Percentiles rank a stretch among this genome's conserved stretches.
These are phyloP conservation scores for Cladorrhinum sp. DNA, from an alignment of 2,329 filamentous ascomycete species.

Conservation along the genomic window DNA sequence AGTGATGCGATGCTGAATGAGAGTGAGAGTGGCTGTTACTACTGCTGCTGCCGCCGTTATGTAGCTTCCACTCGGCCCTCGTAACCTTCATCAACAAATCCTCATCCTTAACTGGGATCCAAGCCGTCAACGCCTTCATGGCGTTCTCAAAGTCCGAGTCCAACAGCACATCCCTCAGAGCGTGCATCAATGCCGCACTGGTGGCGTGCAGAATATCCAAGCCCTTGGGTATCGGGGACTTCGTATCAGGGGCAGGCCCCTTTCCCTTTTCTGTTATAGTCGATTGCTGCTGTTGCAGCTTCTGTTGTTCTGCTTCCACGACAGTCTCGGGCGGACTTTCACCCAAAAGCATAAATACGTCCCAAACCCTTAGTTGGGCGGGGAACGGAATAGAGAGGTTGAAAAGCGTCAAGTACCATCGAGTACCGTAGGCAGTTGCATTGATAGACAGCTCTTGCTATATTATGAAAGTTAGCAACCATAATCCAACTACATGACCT, in stretches of 20 bases:
- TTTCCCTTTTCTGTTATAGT: slow-evolving; percentile 17
- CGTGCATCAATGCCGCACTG: slow-evolving; percentile 85
- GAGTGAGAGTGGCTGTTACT: neutral
- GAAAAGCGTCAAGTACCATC: slow-evolving; percentile 97
- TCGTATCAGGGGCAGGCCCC: neutral
- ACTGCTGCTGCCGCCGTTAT: slow-evolving; percentile 45
- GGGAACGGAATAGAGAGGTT: slow-evolving; percentile 95
- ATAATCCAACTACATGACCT: neutral
- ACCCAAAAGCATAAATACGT: slow-evolving; percentile 93
- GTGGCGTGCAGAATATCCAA: slow-evolving; percentile 88
- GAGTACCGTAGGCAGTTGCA: slow-evolving; percentile 88
- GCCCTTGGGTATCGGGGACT: slow-evolving; percentile 49
- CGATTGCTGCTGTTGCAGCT: slow-evolving; percentile 27
- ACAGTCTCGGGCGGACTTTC: slow-evolving; percentile 54
- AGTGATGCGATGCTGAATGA: neutral
- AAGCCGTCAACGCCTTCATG: slow-evolving; percentile 95
- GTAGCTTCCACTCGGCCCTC: slow-evolving; percentile 77
- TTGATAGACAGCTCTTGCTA: slow-evolving; percentile 76
- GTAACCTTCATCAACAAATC: slow-evolving; percentile 88
- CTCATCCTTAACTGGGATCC: slow-evolving; percentile 91
- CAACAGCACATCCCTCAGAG: slow-evolving; percentile 80
- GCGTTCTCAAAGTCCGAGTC: slow-evolving; percentile 96
- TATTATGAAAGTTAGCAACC: slow-evolving; percentile 18
- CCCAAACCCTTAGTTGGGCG: slow-evolving; percentile 93
- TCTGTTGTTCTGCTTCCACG: slow-evolving; percentile 14